Percentiles rank a stretch among this genome's conserved stretches.
These are phyloP conservation scores for Apiospora phragmitis DNA, from an alignment of 2,329 filamentous ascomycete genomes.

Conservation along the genomic window DNA sequence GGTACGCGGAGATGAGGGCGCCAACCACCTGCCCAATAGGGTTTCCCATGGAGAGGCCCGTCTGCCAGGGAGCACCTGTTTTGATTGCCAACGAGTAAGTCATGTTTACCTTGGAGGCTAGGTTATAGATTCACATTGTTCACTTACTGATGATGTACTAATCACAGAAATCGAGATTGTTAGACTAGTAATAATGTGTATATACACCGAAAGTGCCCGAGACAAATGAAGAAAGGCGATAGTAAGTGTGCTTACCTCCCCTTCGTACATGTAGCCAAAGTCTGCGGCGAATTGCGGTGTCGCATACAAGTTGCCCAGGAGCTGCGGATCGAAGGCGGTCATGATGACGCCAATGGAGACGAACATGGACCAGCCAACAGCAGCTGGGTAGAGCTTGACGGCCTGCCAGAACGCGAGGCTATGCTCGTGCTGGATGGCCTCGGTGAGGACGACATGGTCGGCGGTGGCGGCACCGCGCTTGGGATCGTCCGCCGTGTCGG, in stretches of 20 bases:
- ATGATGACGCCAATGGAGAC: slow-evolving; percentile 62
- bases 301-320: slow-evolving; percentile 61
- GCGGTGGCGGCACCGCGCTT: slow-evolving; percentile 11
- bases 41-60: slow-evolving; percentile 51
- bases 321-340: slow-evolving; percentile 64
- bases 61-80: slow-evolving; percentile 45
- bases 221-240: too few relatives aligned
- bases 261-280: slow-evolving; percentile 31
- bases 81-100: slow-evolving; percentile 23
- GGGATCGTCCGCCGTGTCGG: slow-evolving; percentile 7
- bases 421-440: slow-evolving; percentile 42
- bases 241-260: slow-evolving; percentile 26
- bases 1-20: slow-evolving; percentile 49
- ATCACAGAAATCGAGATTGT: background rate
- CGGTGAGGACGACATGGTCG: slow-evolving; percentile 26
- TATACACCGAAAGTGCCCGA: background rate
- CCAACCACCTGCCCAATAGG: slow-evolving; percentile 59
- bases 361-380: slow-evolving; percentile 57
- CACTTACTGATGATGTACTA: slow-evolving; percentile 36
- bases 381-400: slow-evolving; percentile 43
- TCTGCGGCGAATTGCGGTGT: slow-evolving; percentile 36
- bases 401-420: slow-evolving; percentile 41
- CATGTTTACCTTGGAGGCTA: background rate
- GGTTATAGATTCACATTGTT: background rate
- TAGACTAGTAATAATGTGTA: background rate